Evolutionary conservation across 495 filamentous ascomycete species (phyloP).

Genomic region (Penicillium malachiteum): DNA sequence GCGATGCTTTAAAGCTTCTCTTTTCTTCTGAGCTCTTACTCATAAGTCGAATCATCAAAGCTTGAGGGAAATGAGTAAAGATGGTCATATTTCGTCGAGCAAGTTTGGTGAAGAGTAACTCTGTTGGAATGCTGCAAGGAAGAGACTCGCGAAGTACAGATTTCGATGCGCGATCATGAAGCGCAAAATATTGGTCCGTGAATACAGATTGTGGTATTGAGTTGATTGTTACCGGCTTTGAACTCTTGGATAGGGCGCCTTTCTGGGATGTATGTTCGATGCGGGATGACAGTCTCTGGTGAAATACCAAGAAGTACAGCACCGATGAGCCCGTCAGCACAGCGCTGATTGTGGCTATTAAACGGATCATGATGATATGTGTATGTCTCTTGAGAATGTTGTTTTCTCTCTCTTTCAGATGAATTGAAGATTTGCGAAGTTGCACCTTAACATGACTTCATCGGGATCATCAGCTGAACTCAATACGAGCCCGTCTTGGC

Average conservation of each 20-base stretch:
- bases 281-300: slow-evolving; percentile 21
- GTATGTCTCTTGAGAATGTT: background rate
- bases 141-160: slow-evolving; percentile 22
- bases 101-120: slow-evolving; percentile 26
- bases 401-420: background rate
- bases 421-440: background rate
- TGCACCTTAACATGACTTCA: background rate
- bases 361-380: slow-evolving; percentile 12
- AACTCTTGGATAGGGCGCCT: slow-evolving; percentile 8
- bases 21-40: slow-evolving; percentile 12
- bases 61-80: slow-evolving; percentile 34
- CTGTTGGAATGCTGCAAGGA: slow-evolving; percentile 9
- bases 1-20: slow-evolving; percentile 22
- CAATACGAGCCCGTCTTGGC: background rate
- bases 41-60: slow-evolving; percentile 22
- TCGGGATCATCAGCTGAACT: slow-evolving; percentile 1
- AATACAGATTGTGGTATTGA: slow-evolving; percentile 24
- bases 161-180: slow-evolving; percentile 28
- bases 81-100: slow-evolving; percentile 37
- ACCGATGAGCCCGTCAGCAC: slow-evolving; percentile 23
- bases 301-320: slow-evolving; percentile 25
- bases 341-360: slow-evolving; percentile 17
- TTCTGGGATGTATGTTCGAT: slow-evolving; percentile 24
- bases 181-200: slow-evolving; percentile 18
- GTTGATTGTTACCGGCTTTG: slow-evolving; percentile 16